These are phyloP conservation scores for Penicillium griseofulvum DNA, from an alignment of 2,329 filamentous ascomycete species.

Conservation along the genomic window DNA sequence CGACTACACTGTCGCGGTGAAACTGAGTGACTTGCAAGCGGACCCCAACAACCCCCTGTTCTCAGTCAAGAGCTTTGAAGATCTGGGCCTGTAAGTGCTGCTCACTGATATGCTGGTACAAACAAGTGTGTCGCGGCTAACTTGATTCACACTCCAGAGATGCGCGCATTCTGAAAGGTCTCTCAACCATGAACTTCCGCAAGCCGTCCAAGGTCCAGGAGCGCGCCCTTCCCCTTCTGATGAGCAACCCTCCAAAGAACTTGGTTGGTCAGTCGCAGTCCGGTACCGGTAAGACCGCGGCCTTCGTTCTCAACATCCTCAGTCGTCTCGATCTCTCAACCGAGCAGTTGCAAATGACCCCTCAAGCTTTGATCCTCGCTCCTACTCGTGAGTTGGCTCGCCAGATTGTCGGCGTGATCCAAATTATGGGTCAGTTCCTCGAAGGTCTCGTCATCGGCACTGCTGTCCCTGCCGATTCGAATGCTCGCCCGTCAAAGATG, in stretches of 20 bases:
- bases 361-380: conserved; percentile 85
- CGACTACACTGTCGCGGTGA: conserved; percentile 86
- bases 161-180: conserved; percentile 69
- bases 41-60: conserved; percentile 84
- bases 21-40: conserved; percentile 82
- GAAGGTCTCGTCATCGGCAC: conserved; percentile 71
- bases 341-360: conserved; percentile 54
- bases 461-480: conserved; percentile 73
- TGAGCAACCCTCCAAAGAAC: conserved; percentile 81
- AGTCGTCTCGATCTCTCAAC: conserved; percentile 75
- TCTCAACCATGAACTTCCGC: conserved; percentile 79
- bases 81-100: conserved; percentile 73
- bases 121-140: conserved; percentile 1
- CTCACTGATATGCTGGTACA: background rate
- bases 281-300: conserved; percentile 95
- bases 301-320: conserved; percentile 89
- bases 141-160: conserved; percentile 37
- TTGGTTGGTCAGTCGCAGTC: conserved; percentile 99
- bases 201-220: conserved; percentile 99
- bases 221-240: conserved; percentile 83
- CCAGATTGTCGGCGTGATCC: conserved; percentile 85
- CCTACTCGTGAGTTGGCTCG: conserved; percentile 87
- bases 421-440: conserved; percentile 80
- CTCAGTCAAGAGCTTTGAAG: conserved; percentile 78
- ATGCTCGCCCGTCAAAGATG: conserved; percentile 66